Evolutionary conservation across 805 yeast genomes (phyloP), one percentile per base, ranked within the genome.

Genomic region (Teunomyces pallodes): DNA sequence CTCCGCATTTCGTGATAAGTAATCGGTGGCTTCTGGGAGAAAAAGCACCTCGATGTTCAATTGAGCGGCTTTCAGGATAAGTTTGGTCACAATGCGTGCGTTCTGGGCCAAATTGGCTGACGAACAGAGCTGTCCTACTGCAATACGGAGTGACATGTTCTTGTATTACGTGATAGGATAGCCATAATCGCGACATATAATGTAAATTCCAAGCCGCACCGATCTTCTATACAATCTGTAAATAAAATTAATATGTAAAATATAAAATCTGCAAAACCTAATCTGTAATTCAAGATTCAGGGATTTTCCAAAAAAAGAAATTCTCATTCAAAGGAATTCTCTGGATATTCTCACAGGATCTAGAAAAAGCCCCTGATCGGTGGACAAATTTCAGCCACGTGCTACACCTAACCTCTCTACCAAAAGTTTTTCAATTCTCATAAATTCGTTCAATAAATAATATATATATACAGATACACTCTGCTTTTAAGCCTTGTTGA

Each of bases 11-110:
- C 81, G 74, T 4, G 96, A 84, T 35, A 92, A 76, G 63, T 90
- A 92, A 63, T 92, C 98, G 4, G 94, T 78, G 0, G 98, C 98
- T 64, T 92, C 99, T 1, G 98, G 98, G 40, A 92, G 76, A 60
- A 94, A 90, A 4, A 94, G 71, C 3, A 89, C 81, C 52, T 77
- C 74, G 10, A 86, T 90, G 3, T 84, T 79, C 12, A 74, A 61
- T 2, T 66, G 67, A 0, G 86, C 77, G 0, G 98, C 96, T 45
- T 73, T 66, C n/a, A 68, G 62, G 13, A 92, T 82, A 32, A 91
- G 70, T 28, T 71, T 71, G 9, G 79, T 75, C 0, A 84, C 95
- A 0, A 75, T 67, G 7, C 68, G 56, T 4, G 88, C 83, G 55
- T 92, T 92, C 17, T 72, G 74, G 1, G 66, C 59, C 24, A 90